These are phyloP conservation scores for Mucor saturninus DNA, from an alignment of 371 early-diverging fungal genomes.

Conservation along the genomic window DNA sequence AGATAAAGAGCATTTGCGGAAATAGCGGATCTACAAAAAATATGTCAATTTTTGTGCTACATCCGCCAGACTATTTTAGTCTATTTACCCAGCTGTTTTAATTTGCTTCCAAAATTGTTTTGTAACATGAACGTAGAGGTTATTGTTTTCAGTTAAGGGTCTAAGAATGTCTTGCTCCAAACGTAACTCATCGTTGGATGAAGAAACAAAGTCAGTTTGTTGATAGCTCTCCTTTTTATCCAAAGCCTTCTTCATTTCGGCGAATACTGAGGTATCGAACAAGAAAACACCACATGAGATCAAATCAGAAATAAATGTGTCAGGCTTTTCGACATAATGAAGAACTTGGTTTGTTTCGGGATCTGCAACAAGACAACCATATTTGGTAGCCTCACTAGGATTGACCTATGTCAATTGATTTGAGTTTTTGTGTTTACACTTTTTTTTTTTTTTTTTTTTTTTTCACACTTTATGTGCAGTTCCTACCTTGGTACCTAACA, in stretches of 20 bases:
- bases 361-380: slow-evolving; percentile 91
- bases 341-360: slow-evolving; percentile 83
- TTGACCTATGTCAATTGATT: slow-evolving; percentile 38
- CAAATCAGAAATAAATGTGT: slow-evolving; percentile 90
- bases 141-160: slow-evolving; percentile 78
- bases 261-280: slow-evolving; percentile 86
- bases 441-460: not conserved
- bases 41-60: not conserved
- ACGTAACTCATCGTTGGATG: slow-evolving; percentile 46
- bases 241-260: slow-evolving; percentile 81
- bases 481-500: slow-evolving; percentile 81
- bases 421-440: not conserved
- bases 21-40: slow-evolving; percentile 77
- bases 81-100: slow-evolving; percentile 85
- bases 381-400: slow-evolving; percentile 78
- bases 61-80: not conserved
- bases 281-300: slow-evolving; percentile 95
- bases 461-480: not conserved
- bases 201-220: slow-evolving; percentile 15
- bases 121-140: slow-evolving; percentile 82
- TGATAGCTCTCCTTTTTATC: slow-evolving; percentile 58
- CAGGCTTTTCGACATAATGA: slow-evolving; percentile 98
- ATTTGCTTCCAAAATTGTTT: slow-evolving; percentile 93
- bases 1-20: slow-evolving; percentile 91
- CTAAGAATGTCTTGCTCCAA: slow-evolving; percentile 89